Base-by-base conservation (phyloP, 306 rosid genomes). In the Prunus davidiana region DNA sequence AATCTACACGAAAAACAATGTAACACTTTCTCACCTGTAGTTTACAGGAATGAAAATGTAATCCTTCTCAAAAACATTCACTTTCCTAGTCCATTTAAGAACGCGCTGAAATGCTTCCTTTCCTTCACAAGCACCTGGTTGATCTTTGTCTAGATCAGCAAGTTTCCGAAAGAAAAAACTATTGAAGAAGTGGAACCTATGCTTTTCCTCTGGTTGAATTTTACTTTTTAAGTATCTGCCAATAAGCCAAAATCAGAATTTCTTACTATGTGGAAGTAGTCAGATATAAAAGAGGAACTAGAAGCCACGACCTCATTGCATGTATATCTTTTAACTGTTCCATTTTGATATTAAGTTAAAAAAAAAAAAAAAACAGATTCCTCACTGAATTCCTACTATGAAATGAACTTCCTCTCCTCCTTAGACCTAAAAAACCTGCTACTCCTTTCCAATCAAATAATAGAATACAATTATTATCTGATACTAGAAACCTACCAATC, bases 121-220 rank as follows among this genome's bases (percentile, higher is more conserved):
- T 43, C 88, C 91, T 78, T 85, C 89, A 85, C 52, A 75, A 81
- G 89, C 84, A 87, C 76, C 79, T 64, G 90, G 80, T 45, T 85
- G 91, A 79, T 88, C 85, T 80, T 84, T 87, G 78, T 91, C 91
- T 46, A 91, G 79, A 85, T 91, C 93, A 79, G 88, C 90, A 87
- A 91, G 90, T 82, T 91, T 91, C 79, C 91, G 90, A 82, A 88
- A 91, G 89, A 91, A 91, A 83, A 91, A 91, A 82, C 93, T 80
- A 72, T 87, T 91, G 85, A 88, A 91, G 80, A 91, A 91, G 86
- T 88, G 86, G 72, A 87, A 87, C 86, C 85, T 77, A 47, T 75
- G 64, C 54, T 77, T 82, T 67, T 88, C 86, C 32, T 67, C 79
- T 8, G 74, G 76, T 41, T 79, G 83, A 67, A 88, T 82, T 68